These are phyloP conservation scores for Talaromyces sp. DNA, from an alignment of 2,329 filamentous ascomycete species.

Conservation along the genomic window DNA sequence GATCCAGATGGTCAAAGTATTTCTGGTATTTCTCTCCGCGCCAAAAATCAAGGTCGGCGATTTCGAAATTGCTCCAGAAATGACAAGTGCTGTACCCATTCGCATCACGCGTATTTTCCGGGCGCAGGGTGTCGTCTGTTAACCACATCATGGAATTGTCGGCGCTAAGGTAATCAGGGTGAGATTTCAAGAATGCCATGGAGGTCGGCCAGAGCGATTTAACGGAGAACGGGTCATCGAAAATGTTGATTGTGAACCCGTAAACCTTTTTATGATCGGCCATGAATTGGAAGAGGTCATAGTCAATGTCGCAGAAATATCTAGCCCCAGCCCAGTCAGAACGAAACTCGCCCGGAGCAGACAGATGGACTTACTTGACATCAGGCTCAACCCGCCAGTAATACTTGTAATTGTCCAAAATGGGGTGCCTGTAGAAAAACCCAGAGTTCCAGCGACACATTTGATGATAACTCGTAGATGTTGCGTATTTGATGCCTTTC, in stretches of 20 bases:
- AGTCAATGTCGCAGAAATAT: constrained; percentile 95
- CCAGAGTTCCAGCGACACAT: constrained; percentile 99
- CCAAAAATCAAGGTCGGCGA: constrained; percentile 90
- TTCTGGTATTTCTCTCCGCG: constrained; percentile 83
- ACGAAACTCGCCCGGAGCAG: neutral
- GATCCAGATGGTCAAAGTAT: constrained; percentile 92
- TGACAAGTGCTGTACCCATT: constrained; percentile 97
- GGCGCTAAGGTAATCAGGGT: constrained; percentile 71
- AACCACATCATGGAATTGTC: constrained; percentile 89
- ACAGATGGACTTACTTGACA: constrained; percentile 60
- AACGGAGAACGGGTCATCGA: constrained; percentile 83
- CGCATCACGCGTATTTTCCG: constrained; percentile 71
- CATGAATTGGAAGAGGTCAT: constrained; percentile 98
- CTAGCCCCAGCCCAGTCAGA: neutral
- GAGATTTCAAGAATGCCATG: constrained; percentile 76
- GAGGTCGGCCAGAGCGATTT: constrained; percentile 91
- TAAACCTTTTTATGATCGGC: constrained; percentile 98
- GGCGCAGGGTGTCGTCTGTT: constrained; percentile 68
- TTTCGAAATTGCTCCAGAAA: constrained; percentile 99
- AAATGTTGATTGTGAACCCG: constrained; percentile 96
- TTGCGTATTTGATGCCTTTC: constrained; percentile 83
- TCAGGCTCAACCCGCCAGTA: constrained; percentile 99
- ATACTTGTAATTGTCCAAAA: constrained; percentile 73
- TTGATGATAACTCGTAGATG: constrained; percentile 86
- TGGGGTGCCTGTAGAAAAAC: constrained; percentile 94